Evolutionary conservation across 1,284 basidiomycete genomes (phyloP).

Genomic region (Leucoagaricus sp.): DNA sequence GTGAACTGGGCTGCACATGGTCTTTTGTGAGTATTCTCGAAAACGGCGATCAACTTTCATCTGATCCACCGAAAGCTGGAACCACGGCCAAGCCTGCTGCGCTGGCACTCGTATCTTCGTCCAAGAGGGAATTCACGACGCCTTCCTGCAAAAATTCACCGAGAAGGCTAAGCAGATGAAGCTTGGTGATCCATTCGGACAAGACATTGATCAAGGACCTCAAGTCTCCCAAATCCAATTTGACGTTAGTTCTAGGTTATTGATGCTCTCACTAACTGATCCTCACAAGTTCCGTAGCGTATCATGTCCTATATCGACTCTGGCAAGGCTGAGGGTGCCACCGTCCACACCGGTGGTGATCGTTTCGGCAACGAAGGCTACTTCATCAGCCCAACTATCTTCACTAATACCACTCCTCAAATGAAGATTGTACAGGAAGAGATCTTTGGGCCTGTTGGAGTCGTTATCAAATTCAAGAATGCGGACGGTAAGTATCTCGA

Average conservation of each 20-base stretch:
- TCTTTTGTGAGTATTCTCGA: conserved; percentile 58
- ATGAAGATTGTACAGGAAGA: conserved; percentile 88
- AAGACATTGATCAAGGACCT: conserved; percentile 47
- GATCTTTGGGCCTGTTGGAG: conserved; percentile 83
- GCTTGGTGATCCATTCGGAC: conserved; percentile 78
- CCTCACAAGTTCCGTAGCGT: conserved; percentile 15
- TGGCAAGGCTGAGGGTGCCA: conserved; percentile 84
- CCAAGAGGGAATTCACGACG: conserved; percentile 80
- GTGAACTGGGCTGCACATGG: conserved; percentile 83
- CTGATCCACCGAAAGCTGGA: conserved; percentile 58
- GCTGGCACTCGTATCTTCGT: conserved; percentile 88
- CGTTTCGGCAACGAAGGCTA: conserved; percentile 73
- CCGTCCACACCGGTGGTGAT: conserved; percentile 74
- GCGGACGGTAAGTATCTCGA: conserved; percentile 37
- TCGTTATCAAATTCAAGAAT: conserved; percentile 66
- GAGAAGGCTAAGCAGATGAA: conserved; percentile 55
- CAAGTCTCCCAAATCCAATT: conserved; percentile 40
- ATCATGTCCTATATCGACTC: conserved; percentile 23
- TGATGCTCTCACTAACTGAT: neutral
- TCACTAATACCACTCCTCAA: conserved; percentile 69
- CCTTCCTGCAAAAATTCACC: conserved; percentile 67
- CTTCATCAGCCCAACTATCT: conserved; percentile 79
- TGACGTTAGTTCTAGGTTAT: conserved; percentile 28
- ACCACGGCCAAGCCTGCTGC: conserved; percentile 84
- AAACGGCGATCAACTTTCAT: conserved; percentile 16